Evolutionary conservation across 2,329 filamentous ascomycete genomes (phyloP), one percentile per base, ranked within the genome.

Genomic region (Cadophora gregata): DNA sequence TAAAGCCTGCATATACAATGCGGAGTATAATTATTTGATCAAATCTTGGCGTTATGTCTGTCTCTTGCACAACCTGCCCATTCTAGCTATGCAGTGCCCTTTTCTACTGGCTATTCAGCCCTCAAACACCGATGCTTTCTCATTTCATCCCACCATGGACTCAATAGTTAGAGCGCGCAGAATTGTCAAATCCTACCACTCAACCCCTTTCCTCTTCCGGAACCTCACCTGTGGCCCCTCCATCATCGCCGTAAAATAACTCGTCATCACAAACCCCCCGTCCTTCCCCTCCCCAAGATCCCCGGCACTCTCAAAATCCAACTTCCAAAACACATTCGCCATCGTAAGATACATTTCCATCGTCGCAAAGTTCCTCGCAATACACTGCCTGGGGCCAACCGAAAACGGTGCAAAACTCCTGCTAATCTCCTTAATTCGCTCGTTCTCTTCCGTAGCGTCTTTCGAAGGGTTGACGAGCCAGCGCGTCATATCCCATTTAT

Each of bases 231-330:
- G 81, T 0, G 88, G 87, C 0, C 90, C 90, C 72, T 90, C 84
- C 80, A 92, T 92, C 70, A 85, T 81, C 70, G 88, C 90, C 36
- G 90, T 91, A 77, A 93, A 93, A 33, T 86, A 89, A 75, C 93
- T 90, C 59, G 85, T 78, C 63, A 92, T 80, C 81, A 92, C 89
- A 77, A 89, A 91, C 81, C 92, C 90, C 1, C 75, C 78, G n/a
- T 75, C 73, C 61, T 83, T 80, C 63, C 87, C 82, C 53, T 86
- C 80, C 0, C 83, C 84, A 3, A 81, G 75, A 29, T 79, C 79
- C n/a, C 68, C 65, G 36, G 48, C 64, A 16, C 24, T 63, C 31
- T 64, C 51, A 50, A 71, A 68, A 24, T 70, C 70, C 29, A 68
- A 50, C 16, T 47, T 25, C 60, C 55, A 69, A 6, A 75, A 55